A percentile compares a stretch with the other conserved stretches of the same genome.
These are phyloP conservation scores for Chalciporus chontae DNA, from an alignment of 768 basidiomycete genomes.

Conservation along the genomic window DNA sequence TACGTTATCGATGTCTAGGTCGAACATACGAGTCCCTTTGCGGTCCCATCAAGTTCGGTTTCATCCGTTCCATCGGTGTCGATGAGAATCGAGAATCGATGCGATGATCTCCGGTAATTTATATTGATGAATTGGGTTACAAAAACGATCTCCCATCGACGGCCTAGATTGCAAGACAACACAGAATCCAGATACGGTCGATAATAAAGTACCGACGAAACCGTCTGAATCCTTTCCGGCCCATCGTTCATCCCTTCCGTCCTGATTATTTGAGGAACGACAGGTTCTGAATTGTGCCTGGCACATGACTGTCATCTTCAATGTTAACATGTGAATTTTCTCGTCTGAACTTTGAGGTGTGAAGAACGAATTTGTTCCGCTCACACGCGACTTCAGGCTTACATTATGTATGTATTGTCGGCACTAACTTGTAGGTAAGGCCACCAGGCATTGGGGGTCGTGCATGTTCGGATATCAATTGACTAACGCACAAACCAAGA, in stretches of 20 bases:
- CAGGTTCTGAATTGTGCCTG: not conserved
- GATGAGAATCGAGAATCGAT: not conserved
- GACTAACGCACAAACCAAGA: no score
- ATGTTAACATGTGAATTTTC: no score
- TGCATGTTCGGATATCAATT: no score
- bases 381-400: no score
- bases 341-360: no score
- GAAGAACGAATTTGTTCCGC: no score
- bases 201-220: not conserved
- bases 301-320: not conserved
- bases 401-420: no score
- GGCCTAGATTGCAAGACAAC: not conserved
- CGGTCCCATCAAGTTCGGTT: not conserved
- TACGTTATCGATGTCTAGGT: not conserved
- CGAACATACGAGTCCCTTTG: not conserved
- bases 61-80: not conserved
- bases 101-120: not conserved
- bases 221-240: not conserved
- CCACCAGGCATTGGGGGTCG: no score
- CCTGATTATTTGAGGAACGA: not conserved
- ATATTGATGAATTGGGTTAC: no score
- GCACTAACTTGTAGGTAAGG: no score
- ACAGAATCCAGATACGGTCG: not conserved
- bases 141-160: no score
- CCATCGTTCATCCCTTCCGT: not conserved